These are phyloP conservation scores for Monascus purpureus DNA, from an alignment of 495 filamentous ascomycete genomes.

Conservation along the genomic window DNA sequence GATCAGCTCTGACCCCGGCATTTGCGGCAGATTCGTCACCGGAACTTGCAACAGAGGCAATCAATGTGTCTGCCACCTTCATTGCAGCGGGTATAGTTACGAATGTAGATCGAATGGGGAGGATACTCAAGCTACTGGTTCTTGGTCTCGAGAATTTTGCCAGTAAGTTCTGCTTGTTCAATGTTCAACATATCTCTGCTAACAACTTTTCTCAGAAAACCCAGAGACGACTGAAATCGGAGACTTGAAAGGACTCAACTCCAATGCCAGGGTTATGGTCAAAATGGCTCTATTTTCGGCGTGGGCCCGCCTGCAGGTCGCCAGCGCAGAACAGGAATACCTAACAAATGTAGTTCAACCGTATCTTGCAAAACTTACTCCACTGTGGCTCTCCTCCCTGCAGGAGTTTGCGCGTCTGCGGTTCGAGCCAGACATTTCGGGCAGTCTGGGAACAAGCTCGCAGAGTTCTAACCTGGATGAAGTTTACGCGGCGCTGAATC, in stretches of 20 bases:
- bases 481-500: slow-evolving; percentile 85
- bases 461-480: slow-evolving; percentile 70
- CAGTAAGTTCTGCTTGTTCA: slow-evolving; percentile 22
- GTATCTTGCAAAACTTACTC: slow-evolving; percentile 75
- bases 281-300: slow-evolving; percentile 94
- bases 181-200: background rate
- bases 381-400: slow-evolving; percentile 84
- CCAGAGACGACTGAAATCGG: slow-evolving; percentile 76
- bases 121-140: slow-evolving; percentile 86
- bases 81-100: slow-evolving; percentile 95
- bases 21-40: slow-evolving; percentile 94
- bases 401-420: slow-evolving; percentile 86
- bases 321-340: slow-evolving; percentile 85
- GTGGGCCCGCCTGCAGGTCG: slow-evolving; percentile 97
- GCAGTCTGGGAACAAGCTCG: slow-evolving; percentile 54
- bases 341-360: slow-evolving; percentile 80
- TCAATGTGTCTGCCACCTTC: slow-evolving; percentile 95
- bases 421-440: slow-evolving; percentile 95
- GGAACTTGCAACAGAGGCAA: slow-evolving; percentile 84
- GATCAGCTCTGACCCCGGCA: slow-evolving; percentile 88
- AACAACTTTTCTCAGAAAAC: slow-evolving; percentile 32
- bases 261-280: slow-evolving; percentile 96
- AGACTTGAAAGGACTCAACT: slow-evolving; percentile 82
- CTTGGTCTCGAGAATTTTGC: slow-evolving; percentile 88
- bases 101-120: slow-evolving; percentile 93